Evolutionary conservation across 257 asterid genomes (phyloP), one percentile per base, ranked within the genome.

Genomic region (Forsythia suspensa): DNA sequence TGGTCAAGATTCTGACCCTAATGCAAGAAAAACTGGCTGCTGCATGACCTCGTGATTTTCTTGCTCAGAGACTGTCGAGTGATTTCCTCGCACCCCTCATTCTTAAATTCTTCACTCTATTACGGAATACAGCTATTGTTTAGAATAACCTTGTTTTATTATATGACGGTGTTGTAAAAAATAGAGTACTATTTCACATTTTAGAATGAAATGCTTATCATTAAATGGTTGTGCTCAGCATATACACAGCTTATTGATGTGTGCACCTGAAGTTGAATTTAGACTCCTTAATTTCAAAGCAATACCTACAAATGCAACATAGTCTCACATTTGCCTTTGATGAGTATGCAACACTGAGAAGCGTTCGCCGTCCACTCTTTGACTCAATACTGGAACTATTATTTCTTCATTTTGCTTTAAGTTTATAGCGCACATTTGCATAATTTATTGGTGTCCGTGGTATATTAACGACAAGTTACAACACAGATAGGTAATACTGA

Each of bases 1-100:
- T 11, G 89, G 88, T 40, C 91, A 86, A 46, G 90, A 88, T 44
- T 74, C 87, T 21, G 86, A 86, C 76, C 40, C 84, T 37, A 85
- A 77, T 63, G 86, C 88, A 40, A 86, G 84, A 81, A 84, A 72
- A 68, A 73, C 82, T 51, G 97, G 98, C 42, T 93, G 97, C 83
- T 91, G 98, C 84, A 48, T 80, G 78, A 65, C 79, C 7, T 82
- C 86, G 1, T 86, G 85, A 86, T 69, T 65, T 63, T 59, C 51
- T 72, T 75, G 52, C 34, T 20, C 38, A 4, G 15, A 29, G 20
- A 11, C 21, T 21, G 16, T 21, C 42, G 18, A 8, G 12, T 61
- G 8, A 68, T 51, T 20, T 20, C 41, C 42, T 51, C 5, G 8
- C 57, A 39, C 13, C 4, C 59, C 34, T 37, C 6, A 18, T 41